Conservation (phyloP, 1,139 yeast genomes). For the Debaryomyces coudertii region DNA sequence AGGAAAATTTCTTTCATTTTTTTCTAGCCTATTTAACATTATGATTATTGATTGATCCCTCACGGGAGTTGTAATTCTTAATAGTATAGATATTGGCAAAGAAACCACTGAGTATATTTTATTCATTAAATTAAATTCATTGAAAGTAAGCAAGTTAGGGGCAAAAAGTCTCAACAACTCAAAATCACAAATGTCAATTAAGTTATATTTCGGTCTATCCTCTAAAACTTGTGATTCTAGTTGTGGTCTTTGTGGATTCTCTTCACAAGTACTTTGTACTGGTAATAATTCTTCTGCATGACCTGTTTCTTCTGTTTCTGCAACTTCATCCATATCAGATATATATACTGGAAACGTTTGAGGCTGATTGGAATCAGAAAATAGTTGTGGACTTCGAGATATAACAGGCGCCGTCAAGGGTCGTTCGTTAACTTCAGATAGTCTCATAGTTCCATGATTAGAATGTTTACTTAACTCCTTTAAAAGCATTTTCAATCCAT, state of each 20-base stretch:
- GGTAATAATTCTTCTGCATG: background rate
- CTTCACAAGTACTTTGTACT: background rate
- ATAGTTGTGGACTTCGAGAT: slow-evolving; percentile 4
- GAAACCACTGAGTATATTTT: slow-evolving; percentile 33
- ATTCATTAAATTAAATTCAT: slow-evolving; percentile 12
- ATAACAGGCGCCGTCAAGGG: slow-evolving; percentile 21
- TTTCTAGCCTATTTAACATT: slow-evolving; percentile 10
- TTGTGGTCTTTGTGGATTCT: background rate
- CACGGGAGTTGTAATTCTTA: slow-evolving; percentile 56
- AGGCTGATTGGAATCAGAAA: slow-evolving; percentile 1
- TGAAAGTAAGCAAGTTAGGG: slow-evolving; percentile 18
- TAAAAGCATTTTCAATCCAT: slow-evolving; percentile 38
- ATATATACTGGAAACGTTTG: slow-evolving; percentile 13
- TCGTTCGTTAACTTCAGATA: slow-evolving; percentile 16
- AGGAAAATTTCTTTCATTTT: slow-evolving; percentile 1
- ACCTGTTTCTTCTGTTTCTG: background rate
- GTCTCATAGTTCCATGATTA: slow-evolving; percentile 15
- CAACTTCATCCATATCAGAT: slow-evolving; percentile 13
- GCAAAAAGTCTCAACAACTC: slow-evolving; percentile 28
- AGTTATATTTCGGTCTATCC: background rate
- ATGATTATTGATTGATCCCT: slow-evolving; percentile 24
- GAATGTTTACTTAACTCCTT: slow-evolving; percentile 38
- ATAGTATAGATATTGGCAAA: slow-evolving; percentile 46
- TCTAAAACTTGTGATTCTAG: background rate
- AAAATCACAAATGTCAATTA: background rate